Evolutionary conservation across 2,329 filamentous ascomycete species (phyloP), one percentile per base, ranked within the genome.

Genomic region (Graphium sp.): DNA sequence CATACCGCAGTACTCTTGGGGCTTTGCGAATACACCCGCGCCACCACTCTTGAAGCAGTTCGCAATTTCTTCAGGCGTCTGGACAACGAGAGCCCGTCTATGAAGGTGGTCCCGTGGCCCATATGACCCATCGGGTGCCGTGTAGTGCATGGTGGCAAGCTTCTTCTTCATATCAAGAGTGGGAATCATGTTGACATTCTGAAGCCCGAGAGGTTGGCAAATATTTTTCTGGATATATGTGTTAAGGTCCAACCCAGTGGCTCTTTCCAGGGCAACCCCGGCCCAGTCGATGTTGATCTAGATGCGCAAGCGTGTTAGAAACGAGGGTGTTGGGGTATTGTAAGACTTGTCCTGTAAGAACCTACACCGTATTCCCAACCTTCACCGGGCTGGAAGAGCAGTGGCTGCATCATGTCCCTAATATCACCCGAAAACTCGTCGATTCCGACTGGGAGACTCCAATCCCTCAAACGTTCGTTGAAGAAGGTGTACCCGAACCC

Each of bases 331-430:
- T 14, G 22, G 22, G 9, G 3, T 6, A 3, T 10, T 25, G 18
- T 35, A 20, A 32, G 23, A 25, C 14, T 5, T 9, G 2, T 2
- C 13, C n/a, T 1, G 4, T 16, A 31, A 21, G 10, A 37, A 47
- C 54, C 50, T 45, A 66, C 60, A 1, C 64, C 63, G 14, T 78
- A 77, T 32, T 67, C 57, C 65, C 68, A 79, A 4, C 52, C 52
- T 15, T 62, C 57, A 0, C 73, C 73, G 0, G 74, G 74, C 36
- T 79, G 69, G 36, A 73, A 69, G 2, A 76, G 43, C 11, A 80
- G 45, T 1, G 72, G 66, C 32, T 48, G 42, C 20, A 58, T 39
- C 24, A 74, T 50, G 15, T 68, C 69, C 18, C 55, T 52, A 11
- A 58, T 40, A 5, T 64, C 52, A 1, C 63, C 62, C 0, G 58